Evolutionary conservation across 179 eudicot species (phyloP), one percentile per base, ranked within the genome.

Genomic region (Gypsophila paniculata): DNA sequence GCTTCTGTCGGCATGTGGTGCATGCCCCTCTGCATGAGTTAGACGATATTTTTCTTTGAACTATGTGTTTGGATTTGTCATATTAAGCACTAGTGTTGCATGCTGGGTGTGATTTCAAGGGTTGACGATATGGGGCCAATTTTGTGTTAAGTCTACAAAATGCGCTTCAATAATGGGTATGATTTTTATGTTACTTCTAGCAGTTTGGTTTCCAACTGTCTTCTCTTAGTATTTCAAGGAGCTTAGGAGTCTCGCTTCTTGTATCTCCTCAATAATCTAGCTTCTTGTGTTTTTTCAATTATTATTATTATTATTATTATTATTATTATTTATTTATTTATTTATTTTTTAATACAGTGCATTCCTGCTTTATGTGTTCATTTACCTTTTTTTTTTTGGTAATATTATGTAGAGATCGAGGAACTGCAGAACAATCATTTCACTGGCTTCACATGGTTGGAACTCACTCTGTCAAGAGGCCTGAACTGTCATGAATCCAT

Each of bases 351-450:
- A 1, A 13, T 32, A 26, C 12, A 17, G 8, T 22, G 21, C 61
- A 21, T 59, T 72, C 32, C 22, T 48, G 51, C 71, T 64, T 48
- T 36, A 21, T 51, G 36, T 72, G 69, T 10, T 61, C n/a, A 58
- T 66, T 4, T 21, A 59, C 8, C 9, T 19, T 68, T 38, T 67
- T 46, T 18, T n/a, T n/a, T n/a, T n/a, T n/a, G n/a, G n/a, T n/a
- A n/a, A 64, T 76, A 12, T 39, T 73, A 36, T 62, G 74, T 76
- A 92, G 96, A 86, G 32, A 52, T 48, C 61, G 87, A 83, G 54
- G 82, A 84, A 86, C 94, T 87, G 53, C 7, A 53, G 13, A 83
- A 79, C 75, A 80, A 79, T 80, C 84, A 86, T 77, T 79, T 90
- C 83, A 32, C 79, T 75, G 61, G 80, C 80, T 29, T 74, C 85